Base-by-base conservation (phyloP, 139 green algal species). In the Chlamydomonas incerta region DNA sequence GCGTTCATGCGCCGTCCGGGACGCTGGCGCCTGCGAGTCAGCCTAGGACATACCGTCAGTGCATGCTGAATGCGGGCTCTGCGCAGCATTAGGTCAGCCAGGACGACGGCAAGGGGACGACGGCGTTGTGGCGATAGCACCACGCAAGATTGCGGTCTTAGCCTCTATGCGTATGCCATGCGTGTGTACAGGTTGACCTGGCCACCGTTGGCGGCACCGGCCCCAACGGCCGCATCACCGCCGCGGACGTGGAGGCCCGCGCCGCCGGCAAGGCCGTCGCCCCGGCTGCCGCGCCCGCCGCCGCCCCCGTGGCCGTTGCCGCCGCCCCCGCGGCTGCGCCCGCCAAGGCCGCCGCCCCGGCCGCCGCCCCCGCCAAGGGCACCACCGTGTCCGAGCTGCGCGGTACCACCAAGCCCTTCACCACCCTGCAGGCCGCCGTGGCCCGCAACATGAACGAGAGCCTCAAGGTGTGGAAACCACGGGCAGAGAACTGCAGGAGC, bases 211-310 rank as follows among this genome's bases (percentile, higher is more conserved):
- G 29, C 9, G 96, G 97, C 79, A 95, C 92, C 21, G 97, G 97
- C n/a, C 95, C 96, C 66, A 93, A 95, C 33, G 97, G 97, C 77
- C 94, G 97, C 86, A 98, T 99, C 91, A 98, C 97, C 35, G 97
- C 95, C 8, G 93, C 92, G 28, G 97, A 99, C 80, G 96, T 99
- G 26, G 96, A 99, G 89, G 75, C 75, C 34, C 89, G 85, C 71
- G 91, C 91, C 2, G 90, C 93, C 31, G 92, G 91, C 31, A 82
- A 91, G 69, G 83, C 89, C 34, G 70, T 87, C 18, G 92, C 92
- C 17, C 70, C 91, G 20, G 87, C 80, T 11, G 55, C 91, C 13
- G 87, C 89, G 0, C 82, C 93, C 23, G 83, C 91, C 0, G 62
- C 93, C 11, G 80, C 93, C 29, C 90, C 91, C 9, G 74, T 88